phyloP scores from a whole-genome alignment of 192 early-diverging fungal species.

The Phycomyces nitens region DNA sequence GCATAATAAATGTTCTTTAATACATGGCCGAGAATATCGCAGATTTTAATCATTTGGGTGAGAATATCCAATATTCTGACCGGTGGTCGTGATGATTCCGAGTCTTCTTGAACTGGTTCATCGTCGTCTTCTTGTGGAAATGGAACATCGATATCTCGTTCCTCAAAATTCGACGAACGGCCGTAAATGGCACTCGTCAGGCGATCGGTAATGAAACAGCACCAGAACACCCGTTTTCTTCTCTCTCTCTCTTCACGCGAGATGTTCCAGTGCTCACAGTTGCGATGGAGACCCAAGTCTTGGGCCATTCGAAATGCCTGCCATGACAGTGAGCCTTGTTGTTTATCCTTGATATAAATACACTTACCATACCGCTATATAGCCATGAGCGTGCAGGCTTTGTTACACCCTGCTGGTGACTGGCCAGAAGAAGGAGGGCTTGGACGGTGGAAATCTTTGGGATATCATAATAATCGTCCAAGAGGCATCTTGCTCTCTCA shows the following conservation, averaged over 20 bases:
- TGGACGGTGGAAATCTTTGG: constrained; percentile 59
- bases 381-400: constrained; percentile 68
- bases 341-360: constrained; percentile 6
- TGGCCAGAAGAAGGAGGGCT: constrained; percentile 62
- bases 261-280: constrained; percentile 56
- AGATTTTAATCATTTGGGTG: constrained; percentile 43
- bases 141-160: constrained; percentile 43
- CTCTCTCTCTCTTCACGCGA: constrained; percentile 54
- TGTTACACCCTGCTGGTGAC: constrained; percentile 65
- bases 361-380: constrained; percentile 61
- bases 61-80: constrained; percentile 28
- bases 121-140: constrained; percentile 37
- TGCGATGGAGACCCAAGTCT: constrained; percentile 72
- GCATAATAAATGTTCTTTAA: constrained; percentile 49
- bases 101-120: background rate
- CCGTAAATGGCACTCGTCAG: constrained; percentile 64
- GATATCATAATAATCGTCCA: constrained; percentile 64
- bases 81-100: constrained; percentile 12
- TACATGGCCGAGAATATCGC: constrained; percentile 50
- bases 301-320: constrained; percentile 73
- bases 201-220: constrained; percentile 67
- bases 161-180: constrained; percentile 47
- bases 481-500: constrained; percentile 62
- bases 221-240: constrained; percentile 72
- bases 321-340: background rate